These are phyloP conservation scores for Botrytis sinoallii DNA, from an alignment of 2,329 filamentous ascomycete genomes.

Conservation along the genomic window DNA sequence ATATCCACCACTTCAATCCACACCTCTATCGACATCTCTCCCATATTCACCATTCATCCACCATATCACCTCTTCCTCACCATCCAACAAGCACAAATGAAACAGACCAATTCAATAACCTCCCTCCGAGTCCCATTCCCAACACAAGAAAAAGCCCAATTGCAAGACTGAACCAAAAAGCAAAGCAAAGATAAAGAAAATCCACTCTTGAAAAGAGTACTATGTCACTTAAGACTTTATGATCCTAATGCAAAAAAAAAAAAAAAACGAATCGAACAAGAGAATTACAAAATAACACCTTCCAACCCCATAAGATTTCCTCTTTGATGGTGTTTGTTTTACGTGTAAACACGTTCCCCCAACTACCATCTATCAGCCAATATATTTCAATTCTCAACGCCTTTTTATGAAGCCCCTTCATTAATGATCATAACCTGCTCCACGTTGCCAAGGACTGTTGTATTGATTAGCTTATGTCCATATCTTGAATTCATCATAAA, in stretches of 20 bases:
- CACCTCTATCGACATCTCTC: neutral
- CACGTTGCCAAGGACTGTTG: constrained; percentile 53
- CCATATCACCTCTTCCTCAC: neutral
- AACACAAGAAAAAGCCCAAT: constrained; percentile 7
- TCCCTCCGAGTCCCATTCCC: neutral
- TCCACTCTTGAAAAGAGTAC: constrained; percentile 1
- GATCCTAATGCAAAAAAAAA: constrained; percentile 9
- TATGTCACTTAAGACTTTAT: constrained; percentile 4
- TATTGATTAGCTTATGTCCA: constrained; percentile 29
- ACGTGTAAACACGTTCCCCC: constrained; percentile 20
- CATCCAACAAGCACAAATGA: neutral
- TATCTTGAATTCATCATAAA: neutral
- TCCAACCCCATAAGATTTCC: constrained; percentile 9
- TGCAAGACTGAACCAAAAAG: neutral
- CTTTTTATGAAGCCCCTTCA: constrained; percentile 31
- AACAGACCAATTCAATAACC: neutral
- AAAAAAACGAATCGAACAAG: constrained; percentile 18
- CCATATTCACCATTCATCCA: neutral
- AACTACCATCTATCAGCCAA: constrained; percentile 22
- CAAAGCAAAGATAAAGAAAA: constrained; percentile 2
- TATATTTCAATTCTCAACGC: constrained; percentile 28
- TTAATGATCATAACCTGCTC: constrained; percentile 54
- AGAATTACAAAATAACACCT: constrained; percentile 36
- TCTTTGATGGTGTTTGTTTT: neutral
- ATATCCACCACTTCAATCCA: neutral